Conservation (phyloP, 441 rosid species). For the Syzygium malaccense region DNA sequence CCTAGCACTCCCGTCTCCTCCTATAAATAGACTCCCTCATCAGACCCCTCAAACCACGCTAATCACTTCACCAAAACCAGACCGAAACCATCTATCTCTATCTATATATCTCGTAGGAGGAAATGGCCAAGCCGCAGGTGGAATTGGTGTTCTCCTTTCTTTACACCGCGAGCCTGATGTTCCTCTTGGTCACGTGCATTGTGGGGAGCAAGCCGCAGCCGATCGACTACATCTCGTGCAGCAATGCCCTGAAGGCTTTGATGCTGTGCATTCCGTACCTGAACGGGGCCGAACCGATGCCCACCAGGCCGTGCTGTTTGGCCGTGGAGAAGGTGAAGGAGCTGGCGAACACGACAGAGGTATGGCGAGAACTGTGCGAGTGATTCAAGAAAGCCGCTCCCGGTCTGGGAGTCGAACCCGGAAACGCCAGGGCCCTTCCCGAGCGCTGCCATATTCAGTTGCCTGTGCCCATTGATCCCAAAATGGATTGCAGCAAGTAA, state of each 20-base stretch:
- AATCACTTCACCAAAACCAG: neutral
- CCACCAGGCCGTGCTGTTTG: neutral
- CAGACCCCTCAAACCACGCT: neutral
- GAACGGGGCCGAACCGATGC: neutral
- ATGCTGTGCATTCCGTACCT: conserved; percentile 3
- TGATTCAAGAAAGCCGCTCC: conserved; percentile 10
- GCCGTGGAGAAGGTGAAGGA: neutral
- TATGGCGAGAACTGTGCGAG: conserved; percentile 5
- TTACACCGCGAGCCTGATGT: neutral
- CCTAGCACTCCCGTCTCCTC: neutral
- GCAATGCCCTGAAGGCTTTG: neutral
- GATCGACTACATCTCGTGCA: neutral
- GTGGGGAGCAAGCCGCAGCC: neutral
- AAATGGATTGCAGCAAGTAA: conserved; percentile 17
- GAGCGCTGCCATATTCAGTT: conserved; percentile 1
- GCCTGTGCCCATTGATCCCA: conserved; percentile 8
- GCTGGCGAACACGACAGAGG: neutral
- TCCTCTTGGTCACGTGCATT: neutral
- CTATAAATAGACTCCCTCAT: neutral
- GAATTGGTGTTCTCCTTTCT: neutral
- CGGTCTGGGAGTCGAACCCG: neutral
- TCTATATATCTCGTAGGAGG: neutral
- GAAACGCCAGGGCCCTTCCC: conserved; percentile 13
- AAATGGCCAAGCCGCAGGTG: neutral
- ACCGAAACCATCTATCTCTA: neutral